Base-by-base conservation (phyloP, 106 monocot genomes). In the Phalaenopsis aphrodite region DNA sequence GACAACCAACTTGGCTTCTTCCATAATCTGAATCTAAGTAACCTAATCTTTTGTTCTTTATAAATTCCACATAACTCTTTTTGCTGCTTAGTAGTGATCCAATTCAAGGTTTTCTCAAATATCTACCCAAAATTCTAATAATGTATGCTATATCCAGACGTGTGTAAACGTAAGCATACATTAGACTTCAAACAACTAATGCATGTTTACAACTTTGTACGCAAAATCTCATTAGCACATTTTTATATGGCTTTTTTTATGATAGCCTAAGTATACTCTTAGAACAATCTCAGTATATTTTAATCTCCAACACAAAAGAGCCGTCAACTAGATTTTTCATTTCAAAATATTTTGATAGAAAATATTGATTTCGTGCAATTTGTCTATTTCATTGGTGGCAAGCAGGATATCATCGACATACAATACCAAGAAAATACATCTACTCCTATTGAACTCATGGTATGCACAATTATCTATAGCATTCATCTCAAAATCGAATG, bases 11-110 rank as follows among this genome's bases (percentile, higher is more conserved):
- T 75, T 75, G 45, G n/a, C 14, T 47, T 47, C 46, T 18, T n/a
- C 8, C 15, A 75, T 47, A 75, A 8, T 75, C 0, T 4, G 41
- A 36, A 30, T 30, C 30, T 36, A 42, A 75, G 46, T 15, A 43
- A 47, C 45, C 47, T 45, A 75, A 43, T 75, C 30, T 36, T 43
- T 75, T 75, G 75, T 75, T 46, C 75, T 75, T 8, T 75, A 21
- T 61, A 61, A 10, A 8, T 61, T 3, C 5, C n/a, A 4, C 61
- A 61, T 61, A 21, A 21, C 61, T 10, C n/a, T 4, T 61, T 61
- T 21, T 4, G n/a, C 4, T 21, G 4, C 61, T n/a, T 21, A 21
- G 4, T 2, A 64, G 23, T 64, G 0, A 64, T 64, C 1, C 19
- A 64, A 5, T 6, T 7, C 0, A 6, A 21, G 64, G 23, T 64